A percentile compares a stretch with the other conserved stretches of the same genome.
Conservation (phyloP, 208 protist species). For the Crithidia thermophila region DNA sequence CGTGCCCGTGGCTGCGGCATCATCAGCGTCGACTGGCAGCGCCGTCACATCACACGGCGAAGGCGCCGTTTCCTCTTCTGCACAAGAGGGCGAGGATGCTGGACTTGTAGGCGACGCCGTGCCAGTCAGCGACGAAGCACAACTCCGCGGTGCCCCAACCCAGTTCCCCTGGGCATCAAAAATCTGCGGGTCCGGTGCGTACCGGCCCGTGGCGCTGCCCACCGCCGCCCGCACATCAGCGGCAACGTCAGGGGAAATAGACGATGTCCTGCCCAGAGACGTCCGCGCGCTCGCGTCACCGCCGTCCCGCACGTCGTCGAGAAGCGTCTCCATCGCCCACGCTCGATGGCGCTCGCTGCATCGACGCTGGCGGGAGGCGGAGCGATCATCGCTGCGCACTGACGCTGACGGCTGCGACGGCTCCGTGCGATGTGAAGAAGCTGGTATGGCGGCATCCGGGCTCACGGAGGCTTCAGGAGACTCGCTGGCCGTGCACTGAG, state of each 20-base stretch:
- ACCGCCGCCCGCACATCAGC: background rate
- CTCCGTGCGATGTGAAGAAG: background rate
- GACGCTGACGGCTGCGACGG: background rate
- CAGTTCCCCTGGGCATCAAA: background rate
- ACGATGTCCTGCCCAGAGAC: background rate
- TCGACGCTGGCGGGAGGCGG: background rate
- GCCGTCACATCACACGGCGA: background rate
- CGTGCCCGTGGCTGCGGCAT: background rate
- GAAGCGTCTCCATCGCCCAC: constrained; percentile 1
- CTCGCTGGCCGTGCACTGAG: background rate
- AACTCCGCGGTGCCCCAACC: background rate
- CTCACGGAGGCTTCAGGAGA: background rate
- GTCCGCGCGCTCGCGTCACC: background rate
- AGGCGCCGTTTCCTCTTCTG: background rate
- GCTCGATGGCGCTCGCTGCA: constrained; percentile 19
- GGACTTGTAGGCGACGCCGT: background rate
- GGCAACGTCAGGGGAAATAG: background rate
- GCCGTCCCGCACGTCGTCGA: constrained; percentile 1
- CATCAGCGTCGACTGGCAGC: background rate
- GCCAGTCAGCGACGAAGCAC: background rate
- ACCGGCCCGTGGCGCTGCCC: constrained; percentile 14
- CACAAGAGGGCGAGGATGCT: background rate
- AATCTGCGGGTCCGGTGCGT: constrained; percentile 23
- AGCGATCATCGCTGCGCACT: constrained; percentile 1
- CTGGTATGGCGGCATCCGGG: background rate